Conservation (phyloP, 257 asterid genomes). For the Solanum raphanifolium region DNA sequence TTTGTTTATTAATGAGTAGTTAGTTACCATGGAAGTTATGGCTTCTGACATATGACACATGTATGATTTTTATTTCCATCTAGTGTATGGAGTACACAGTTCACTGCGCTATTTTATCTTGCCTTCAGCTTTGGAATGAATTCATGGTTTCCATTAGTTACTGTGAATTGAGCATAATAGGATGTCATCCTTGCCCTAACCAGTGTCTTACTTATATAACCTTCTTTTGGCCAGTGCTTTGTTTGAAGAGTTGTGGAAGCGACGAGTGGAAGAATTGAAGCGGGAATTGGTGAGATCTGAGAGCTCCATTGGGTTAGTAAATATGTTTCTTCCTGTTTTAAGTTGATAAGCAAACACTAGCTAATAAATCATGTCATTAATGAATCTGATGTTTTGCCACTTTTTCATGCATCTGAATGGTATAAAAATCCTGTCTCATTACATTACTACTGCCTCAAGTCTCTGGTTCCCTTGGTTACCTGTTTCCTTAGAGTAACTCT, state of each 20-base stretch:
- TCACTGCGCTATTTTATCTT: not conserved
- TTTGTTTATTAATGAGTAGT: not conserved
- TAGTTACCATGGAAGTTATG: not conserved
- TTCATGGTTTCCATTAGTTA: not conserved
- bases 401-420: not conserved
- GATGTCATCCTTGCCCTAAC: not conserved
- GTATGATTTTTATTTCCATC: not conserved
- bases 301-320: slow-evolving; percentile 73
- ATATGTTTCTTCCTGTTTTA: not conserved
- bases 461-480: not conserved
- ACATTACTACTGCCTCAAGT: not conserved
- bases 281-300: slow-evolving; percentile 64
- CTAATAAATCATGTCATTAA: not conserved
- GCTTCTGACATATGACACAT: not conserved
- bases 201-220: not conserved
- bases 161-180: not conserved
- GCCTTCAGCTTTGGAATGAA: not conserved
- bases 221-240: slow-evolving; percentile 41
- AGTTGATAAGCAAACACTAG: not conserved
- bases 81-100: not conserved
- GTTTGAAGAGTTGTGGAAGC: slow-evolving; percentile 77
- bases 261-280: slow-evolving; percentile 72
- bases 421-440: not conserved
- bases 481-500: not conserved
- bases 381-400: not conserved